Evolutionary conservation across 345 rosid genomes (phyloP).

Genomic region (Theobroma cacao): DNA sequence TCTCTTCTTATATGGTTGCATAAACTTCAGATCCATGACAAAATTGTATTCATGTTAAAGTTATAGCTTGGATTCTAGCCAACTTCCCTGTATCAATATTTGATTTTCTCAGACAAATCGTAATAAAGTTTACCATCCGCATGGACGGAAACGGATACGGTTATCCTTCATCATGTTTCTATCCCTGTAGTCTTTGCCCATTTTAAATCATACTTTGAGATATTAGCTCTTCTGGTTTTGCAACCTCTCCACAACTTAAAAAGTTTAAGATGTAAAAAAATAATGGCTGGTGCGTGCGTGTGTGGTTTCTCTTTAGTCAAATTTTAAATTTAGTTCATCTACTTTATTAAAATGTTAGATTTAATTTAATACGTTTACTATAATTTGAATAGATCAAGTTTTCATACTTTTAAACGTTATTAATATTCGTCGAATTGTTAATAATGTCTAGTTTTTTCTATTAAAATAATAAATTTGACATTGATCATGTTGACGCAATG

Average conservation of each 20-base stretch:
- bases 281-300: background rate
- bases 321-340: too few species aligned
- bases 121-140: background rate
- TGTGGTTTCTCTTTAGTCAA: too few species aligned
- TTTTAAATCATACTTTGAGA: background rate
- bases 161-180: background rate
- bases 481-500: too few species aligned
- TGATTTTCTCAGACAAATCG: background rate
- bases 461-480: too few species aligned
- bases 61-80: background rate
- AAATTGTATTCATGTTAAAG: background rate
- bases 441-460: too few species aligned
- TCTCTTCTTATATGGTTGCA: background rate
- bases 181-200: too few species aligned
- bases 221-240: too few species aligned
- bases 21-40: background rate
- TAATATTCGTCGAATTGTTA: too few species aligned
- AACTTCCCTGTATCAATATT: background rate
- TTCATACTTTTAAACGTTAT: too few species aligned
- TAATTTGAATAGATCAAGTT: too few species aligned
- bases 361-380: too few species aligned
- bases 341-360: too few species aligned
- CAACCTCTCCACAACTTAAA: background rate
- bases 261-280: background rate
- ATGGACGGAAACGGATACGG: background rate